phyloP scores from a whole-genome alignment of 345 rosid species.

The Erucastrum elatum region DNA sequence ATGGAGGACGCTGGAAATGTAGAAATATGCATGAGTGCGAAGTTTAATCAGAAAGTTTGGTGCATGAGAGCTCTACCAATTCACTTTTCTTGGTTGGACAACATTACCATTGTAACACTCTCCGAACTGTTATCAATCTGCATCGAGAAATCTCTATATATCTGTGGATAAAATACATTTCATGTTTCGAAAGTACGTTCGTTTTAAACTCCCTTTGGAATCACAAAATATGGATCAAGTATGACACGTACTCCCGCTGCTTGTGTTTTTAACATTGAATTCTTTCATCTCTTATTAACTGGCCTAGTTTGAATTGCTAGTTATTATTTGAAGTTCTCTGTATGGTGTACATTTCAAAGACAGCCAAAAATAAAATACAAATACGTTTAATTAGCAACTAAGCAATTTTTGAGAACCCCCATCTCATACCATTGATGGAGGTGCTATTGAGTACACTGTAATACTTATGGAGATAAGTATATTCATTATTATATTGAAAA shows the following conservation, averaged over 20 bases:
- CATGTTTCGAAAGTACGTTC: background rate
- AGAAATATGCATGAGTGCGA: constrained; percentile 56
- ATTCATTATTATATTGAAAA: background rate
- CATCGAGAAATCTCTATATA: background rate
- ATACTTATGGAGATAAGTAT: background rate
- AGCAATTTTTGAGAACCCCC: no score
- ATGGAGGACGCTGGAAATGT: constrained; percentile 32
- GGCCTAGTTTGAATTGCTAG: background rate
- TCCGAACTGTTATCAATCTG: background rate
- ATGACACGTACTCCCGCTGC: background rate
- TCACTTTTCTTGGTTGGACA: background rate
- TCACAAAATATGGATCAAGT: background rate
- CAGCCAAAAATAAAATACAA: background rate
- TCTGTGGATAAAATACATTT: background rate
- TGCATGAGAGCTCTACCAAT: constrained; percentile 44
- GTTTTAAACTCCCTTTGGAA: background rate
- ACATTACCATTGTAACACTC: constrained; percentile 3
- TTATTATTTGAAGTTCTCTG: background rate
- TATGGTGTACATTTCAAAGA: background rate
- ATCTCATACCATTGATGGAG: no score
- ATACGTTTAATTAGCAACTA: background rate
- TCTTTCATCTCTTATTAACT: background rate
- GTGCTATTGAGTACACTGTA: background rate
- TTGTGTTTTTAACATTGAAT: background rate
- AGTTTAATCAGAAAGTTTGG: constrained; percentile 87